Evolutionary conservation across 345 rosid genomes (phyloP).

Genomic region (Trapa incisa): DNA sequence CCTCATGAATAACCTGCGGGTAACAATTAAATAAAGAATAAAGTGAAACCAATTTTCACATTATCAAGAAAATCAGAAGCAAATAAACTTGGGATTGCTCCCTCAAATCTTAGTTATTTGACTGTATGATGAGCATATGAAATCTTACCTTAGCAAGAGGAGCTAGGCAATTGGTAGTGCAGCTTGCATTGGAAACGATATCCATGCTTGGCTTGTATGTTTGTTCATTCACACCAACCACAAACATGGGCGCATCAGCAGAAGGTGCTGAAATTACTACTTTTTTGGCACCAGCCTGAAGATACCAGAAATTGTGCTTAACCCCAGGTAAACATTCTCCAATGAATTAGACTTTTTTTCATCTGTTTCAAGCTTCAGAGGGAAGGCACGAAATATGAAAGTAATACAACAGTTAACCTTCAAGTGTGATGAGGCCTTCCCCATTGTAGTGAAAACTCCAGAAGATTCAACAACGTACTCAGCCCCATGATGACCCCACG

Average conservation of each 20-base stretch:
- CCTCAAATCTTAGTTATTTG: background rate
- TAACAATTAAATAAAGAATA: background rate
- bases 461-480: conserved; percentile 35
- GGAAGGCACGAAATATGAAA: background rate
- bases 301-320: background rate
- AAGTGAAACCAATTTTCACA: background rate
- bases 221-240: conserved; percentile 90
- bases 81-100: background rate
- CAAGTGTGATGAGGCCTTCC: conserved; percentile 45
- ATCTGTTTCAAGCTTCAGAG: background rate
- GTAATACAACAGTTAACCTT: conserved; percentile 29
- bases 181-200: conserved; percentile 95
- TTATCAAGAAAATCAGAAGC: background rate
- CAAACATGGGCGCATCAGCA: conserved; percentile 99
- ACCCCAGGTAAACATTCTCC: background rate
- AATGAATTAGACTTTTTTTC: background rate
- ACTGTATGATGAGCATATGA: background rate
- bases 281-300: conserved; percentile 90
- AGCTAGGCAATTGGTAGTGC: conserved; percentile 99
- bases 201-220: conserved; percentile 80
- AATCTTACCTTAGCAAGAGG: conserved; percentile 91
- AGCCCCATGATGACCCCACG: conserved; percentile 33
- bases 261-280: conserved; percentile 98
- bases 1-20: conserved; percentile 88
- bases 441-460: conserved; percentile 33